Evolutionary conservation across 257 asterid genomes (phyloP).

Genomic region (Solanum microdontum): DNA sequence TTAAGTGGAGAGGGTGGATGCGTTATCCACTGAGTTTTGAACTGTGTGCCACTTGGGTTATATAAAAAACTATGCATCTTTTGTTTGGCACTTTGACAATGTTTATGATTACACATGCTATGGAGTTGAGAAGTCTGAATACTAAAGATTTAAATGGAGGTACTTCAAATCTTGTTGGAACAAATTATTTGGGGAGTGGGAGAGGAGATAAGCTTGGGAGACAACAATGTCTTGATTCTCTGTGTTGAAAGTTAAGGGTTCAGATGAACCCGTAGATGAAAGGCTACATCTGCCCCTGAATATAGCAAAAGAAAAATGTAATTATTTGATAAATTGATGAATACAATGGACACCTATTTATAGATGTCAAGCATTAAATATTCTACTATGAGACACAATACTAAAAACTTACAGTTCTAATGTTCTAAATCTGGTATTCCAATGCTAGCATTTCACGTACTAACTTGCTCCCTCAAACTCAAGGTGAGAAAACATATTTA

Average conservation of each 20-base stretch:
- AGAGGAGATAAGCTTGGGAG: neutral
- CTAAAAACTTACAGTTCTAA: neutral
- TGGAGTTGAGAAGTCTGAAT: neutral
- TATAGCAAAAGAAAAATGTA: neutral
- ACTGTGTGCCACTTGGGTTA: neutral
- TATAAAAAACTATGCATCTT: neutral
- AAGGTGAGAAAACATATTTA: too few relatives aligned
- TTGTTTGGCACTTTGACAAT: neutral
- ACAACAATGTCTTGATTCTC: neutral
- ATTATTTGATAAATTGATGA: neutral
- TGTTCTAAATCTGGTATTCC: neutral
- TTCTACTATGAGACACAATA: neutral
- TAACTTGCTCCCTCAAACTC: neutral
- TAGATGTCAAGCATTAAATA: neutral
- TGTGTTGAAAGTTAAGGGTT: neutral
- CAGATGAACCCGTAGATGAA: neutral
- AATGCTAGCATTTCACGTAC: neutral
- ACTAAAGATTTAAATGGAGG: neutral
- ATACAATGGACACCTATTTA: neutral
- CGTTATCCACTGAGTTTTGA: neutral
- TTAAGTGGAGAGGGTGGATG: neutral
- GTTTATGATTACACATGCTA: neutral
- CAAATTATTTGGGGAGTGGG: neutral
- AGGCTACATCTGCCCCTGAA: neutral
- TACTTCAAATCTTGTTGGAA: neutral